Percentiles rank a stretch among this genome's conserved stretches.
These are phyloP conservation scores for Aspergillus intermedius DNA, from an alignment of 2,329 filamentous ascomycete species.

Conservation along the genomic window DNA sequence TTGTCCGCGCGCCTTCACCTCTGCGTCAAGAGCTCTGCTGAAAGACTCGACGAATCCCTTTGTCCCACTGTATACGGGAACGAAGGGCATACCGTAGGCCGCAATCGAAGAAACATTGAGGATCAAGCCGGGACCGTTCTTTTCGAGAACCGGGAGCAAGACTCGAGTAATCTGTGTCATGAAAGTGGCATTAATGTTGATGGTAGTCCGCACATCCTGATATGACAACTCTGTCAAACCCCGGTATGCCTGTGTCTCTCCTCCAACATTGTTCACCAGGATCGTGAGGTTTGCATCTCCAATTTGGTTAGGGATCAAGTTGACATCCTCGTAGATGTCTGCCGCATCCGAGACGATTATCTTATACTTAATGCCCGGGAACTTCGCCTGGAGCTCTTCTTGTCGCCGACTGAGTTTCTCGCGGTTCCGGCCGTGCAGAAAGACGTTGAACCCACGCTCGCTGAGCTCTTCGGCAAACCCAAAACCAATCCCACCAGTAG, in stretches of 20 bases:
- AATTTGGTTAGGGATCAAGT: constrained; percentile 23
- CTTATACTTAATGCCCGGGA: constrained; percentile 36
- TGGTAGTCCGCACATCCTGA: constrained; percentile 35
- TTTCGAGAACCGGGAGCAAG: constrained; percentile 41
- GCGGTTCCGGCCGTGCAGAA: constrained; percentile 52
- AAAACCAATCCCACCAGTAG: constrained; percentile 51
- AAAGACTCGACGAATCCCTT: constrained; percentile 44
- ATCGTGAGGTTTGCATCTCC: constrained; percentile 44
- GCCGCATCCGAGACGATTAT: constrained; percentile 43
- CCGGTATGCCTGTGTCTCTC: constrained; percentile 28
- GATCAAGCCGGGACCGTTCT: constrained; percentile 41
- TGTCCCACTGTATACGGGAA: constrained; percentile 40
- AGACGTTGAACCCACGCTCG: constrained; percentile 48
- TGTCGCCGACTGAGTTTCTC: constrained; percentile 43
- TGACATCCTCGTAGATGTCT: constrained; percentile 13
- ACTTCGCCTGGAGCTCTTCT: constrained; percentile 32
- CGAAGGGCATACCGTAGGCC: constrained; percentile 42
- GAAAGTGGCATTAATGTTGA: constrained; percentile 48
- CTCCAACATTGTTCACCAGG: constrained; percentile 54
- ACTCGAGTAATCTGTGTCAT: constrained; percentile 43
- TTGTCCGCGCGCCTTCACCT: constrained; percentile 34
- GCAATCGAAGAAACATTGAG: constrained; percentile 47
- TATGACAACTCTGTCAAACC: constrained; percentile 31
- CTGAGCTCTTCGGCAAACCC: constrained; percentile 49
- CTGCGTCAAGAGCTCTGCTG: constrained; percentile 35